A percentile compares a stretch with the other conserved stretches of the same genome.
Evolutionary conservation across 192 early-diverging fungal genomes (phyloP).

Genomic region (Coemansia sp.): DNA sequence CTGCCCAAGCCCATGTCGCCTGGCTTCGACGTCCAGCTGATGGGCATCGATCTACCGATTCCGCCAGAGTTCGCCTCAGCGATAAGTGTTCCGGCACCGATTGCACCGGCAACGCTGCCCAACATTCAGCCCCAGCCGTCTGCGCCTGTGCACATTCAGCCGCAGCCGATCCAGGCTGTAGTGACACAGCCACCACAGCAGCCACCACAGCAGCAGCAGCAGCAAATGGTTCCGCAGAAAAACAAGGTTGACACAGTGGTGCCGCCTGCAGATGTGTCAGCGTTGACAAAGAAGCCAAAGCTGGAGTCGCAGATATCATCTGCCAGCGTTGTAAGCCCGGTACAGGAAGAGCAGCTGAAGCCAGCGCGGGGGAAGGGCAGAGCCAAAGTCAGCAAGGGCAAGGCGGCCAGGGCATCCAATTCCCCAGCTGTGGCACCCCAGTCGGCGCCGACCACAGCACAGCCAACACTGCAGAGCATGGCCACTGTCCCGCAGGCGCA

Average conservation of each 20-base stretch:
- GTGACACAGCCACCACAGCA: background rate
- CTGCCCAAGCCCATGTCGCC: slow-evolving; percentile 45
- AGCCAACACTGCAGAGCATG: background rate
- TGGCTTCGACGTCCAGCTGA: slow-evolving; percentile 36
- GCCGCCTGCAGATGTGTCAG: background rate
- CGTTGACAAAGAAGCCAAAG: slow-evolving; percentile 23
- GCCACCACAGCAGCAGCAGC: slow-evolving; percentile 8
- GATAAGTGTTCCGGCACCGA: background rate
- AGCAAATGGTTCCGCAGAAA: slow-evolving; percentile 30
- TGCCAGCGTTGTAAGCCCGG: background rate
- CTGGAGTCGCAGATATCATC: slow-evolving; percentile 6
- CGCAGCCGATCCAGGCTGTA: background rate
- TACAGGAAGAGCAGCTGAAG: slow-evolving; percentile 22
- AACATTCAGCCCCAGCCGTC: slow-evolving; percentile 35
- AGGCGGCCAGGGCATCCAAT: slow-evolving; percentile 23
- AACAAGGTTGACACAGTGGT: slow-evolving; percentile 18
- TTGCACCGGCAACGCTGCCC: slow-evolving; percentile 22
- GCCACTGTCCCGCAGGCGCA: slow-evolving; percentile 1
- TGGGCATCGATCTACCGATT: slow-evolving; percentile 37
- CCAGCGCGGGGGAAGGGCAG: slow-evolving; percentile 24
- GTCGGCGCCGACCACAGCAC: background rate
- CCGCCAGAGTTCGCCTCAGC: slow-evolving; percentile 25
- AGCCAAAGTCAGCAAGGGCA: slow-evolving; percentile 14
- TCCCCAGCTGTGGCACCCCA: slow-evolving; percentile 25
- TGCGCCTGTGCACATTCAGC: background rate